phyloP scores from a whole-genome alignment of 441 rosid genomes.

The Aleurites moluccanus region DNA sequence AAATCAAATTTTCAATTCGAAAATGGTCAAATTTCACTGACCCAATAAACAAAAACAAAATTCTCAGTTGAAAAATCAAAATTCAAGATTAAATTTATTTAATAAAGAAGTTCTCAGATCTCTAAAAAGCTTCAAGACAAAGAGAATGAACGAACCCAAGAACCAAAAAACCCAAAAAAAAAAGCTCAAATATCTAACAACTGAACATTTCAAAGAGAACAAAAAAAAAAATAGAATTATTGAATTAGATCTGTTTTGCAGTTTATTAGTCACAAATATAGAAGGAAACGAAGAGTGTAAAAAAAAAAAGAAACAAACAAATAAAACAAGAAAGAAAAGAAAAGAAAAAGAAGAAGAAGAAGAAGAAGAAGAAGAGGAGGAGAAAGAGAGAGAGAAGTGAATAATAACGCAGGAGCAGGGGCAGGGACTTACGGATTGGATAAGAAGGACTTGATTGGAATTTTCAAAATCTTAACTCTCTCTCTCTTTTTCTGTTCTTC shows the following conservation, averaged over 20 bases:
- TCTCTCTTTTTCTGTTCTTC: conserved; percentile 36
- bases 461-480: conserved; percentile 21
- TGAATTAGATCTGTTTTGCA: conserved; percentile 46
- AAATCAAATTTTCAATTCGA: neutral
- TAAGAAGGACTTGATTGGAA: conserved; percentile 36
- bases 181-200: neutral
- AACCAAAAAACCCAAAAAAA: neutral
- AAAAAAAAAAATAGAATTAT: conserved; percentile 12
- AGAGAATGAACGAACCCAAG: neutral
- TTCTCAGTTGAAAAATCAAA: conserved; percentile 1
- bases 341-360: neutral
- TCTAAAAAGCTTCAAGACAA: conserved; percentile 33
- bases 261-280: conserved; percentile 7
- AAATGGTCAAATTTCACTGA: conserved; percentile 14
- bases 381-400: conserved; percentile 9
- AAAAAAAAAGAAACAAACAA: neutral
- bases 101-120: conserved; percentile 40
- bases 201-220: neutral
- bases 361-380: conserved; percentile 5
- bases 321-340: neutral
- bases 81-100: no score
- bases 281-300: conserved; percentile 2
- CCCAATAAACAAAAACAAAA: conserved; percentile 6
- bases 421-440: conserved; percentile 64
- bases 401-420: conserved; percentile 27